These are phyloP conservation scores for Aspergillus funiculosus DNA, from an alignment of 495 filamentous ascomycete species.

Conservation along the genomic window DNA sequence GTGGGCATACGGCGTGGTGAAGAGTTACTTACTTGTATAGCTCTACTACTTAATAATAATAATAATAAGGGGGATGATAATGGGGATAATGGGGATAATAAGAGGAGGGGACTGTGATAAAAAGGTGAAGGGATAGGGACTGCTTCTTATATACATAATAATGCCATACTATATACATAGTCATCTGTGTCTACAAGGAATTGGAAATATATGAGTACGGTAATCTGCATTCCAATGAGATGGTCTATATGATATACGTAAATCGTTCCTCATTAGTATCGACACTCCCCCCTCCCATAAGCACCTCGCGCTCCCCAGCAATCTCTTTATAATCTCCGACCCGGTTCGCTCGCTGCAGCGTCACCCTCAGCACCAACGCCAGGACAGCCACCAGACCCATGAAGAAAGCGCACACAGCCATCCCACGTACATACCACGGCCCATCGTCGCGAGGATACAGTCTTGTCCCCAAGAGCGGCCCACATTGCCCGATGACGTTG, in stretches of 20 bases:
- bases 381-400: slow-evolving; percentile 49
- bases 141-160: slow-evolving; percentile 7
- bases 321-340: slow-evolving; percentile 2
- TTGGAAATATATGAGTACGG: neutral
- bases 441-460: slow-evolving; percentile 52
- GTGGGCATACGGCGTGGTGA: slow-evolving; percentile 57
- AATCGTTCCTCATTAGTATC: slow-evolving; percentile 22
- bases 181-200: no score
- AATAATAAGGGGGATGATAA: no score
- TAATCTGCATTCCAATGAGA: neutral
- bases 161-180: no score
- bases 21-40: neutral
- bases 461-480: slow-evolving; percentile 55
- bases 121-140: no score
- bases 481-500: slow-evolving; percentile 58
- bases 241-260: slow-evolving; percentile 32
- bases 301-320: slow-evolving; percentile 33
- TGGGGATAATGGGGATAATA: no score
- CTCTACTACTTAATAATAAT: neutral
- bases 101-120: no score
- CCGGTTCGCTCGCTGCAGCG: slow-evolving; percentile 41
- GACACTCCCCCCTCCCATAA: slow-evolving; percentile 30
- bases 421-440: slow-evolving; percentile 55
- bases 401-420: slow-evolving; percentile 52
- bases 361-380: slow-evolving; percentile 41